A percentile compares a stretch with the other conserved stretches of the same genome.
These are phyloP conservation scores for Iris macrosiphon DNA, from an alignment of 106 monocot genomes.

Conservation along the genomic window DNA sequence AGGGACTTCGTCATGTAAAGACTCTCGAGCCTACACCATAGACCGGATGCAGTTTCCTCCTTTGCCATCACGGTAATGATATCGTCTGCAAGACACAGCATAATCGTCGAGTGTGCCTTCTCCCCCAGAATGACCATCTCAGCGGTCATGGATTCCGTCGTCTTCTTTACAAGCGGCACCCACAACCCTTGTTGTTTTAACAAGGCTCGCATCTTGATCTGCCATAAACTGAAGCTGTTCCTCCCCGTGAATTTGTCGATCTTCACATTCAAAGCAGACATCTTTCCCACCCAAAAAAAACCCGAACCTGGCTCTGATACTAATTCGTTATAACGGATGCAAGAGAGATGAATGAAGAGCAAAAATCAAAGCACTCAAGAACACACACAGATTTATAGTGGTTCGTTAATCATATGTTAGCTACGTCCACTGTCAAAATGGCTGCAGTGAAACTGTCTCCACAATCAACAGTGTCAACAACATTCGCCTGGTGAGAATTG, in stretches of 20 bases:
- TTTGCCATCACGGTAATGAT: background rate
- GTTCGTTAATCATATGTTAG: no score
- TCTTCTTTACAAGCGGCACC: background rate
- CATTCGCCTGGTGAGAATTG: no score
- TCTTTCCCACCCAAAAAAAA: no score
- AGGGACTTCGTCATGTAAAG: slow-evolving; percentile 5
- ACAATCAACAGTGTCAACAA: no score
- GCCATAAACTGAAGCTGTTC: background rate
- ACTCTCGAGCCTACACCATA: slow-evolving; percentile 2
- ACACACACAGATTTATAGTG: no score
- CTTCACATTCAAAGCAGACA: no score
- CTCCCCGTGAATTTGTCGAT: background rate
- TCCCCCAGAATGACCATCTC: slow-evolving; percentile 1
- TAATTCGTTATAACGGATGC: no score
- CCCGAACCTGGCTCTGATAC: no score
- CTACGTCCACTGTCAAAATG: no score
- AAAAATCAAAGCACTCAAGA: no score
- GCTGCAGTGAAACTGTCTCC: no score
- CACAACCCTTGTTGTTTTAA: slow-evolving; percentile 2
- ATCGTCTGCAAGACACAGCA: slow-evolving; percentile 5
- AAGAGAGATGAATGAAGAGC: no score
- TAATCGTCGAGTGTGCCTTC: slow-evolving; percentile 5
- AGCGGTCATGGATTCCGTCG: slow-evolving; percentile 1
- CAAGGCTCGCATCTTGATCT: slow-evolving; percentile 2
- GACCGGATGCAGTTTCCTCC: slow-evolving; percentile 2